Evolutionary conservation across 352 stramenopile species (phyloP).

Genomic region (Pythium phragmitis): DNA sequence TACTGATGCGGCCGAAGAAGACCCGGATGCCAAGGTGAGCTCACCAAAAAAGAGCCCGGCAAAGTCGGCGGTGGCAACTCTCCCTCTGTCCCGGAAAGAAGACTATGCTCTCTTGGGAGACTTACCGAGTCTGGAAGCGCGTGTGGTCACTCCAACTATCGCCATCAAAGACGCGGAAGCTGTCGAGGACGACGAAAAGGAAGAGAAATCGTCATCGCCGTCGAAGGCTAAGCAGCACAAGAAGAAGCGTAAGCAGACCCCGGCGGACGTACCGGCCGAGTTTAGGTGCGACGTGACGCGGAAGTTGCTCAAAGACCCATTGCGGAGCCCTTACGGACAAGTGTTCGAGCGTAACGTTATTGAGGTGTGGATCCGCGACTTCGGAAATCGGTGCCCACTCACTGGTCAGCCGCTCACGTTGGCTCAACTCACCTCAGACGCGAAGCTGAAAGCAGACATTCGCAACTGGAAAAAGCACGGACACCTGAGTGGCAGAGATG

Average conservation of each 20-base stretch:
- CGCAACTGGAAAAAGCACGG: constrained; percentile 58
- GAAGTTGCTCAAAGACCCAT: constrained; percentile 64
- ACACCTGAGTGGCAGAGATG: not conserved
- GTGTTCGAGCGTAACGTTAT: constrained; percentile 78
- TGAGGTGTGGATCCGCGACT: constrained; percentile 80
- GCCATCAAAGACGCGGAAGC: constrained; percentile 55
- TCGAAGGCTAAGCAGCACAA: constrained; percentile 35
- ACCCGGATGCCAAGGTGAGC: constrained; percentile 9
- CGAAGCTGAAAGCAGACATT: constrained; percentile 59
- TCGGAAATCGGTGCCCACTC: constrained; percentile 77
- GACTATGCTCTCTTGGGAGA: constrained; percentile 79
- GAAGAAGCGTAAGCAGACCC: constrained; percentile 44
- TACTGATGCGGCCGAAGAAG: not conserved
- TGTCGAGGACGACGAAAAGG: constrained; percentile 29
- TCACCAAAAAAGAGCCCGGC: constrained; percentile 35
- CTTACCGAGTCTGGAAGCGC: constrained; percentile 53
- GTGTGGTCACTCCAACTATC: constrained; percentile 32
- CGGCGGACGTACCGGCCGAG: constrained; percentile 37
- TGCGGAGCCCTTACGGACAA: constrained; percentile 75
- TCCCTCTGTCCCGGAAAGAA: constrained; percentile 68
- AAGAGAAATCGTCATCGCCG: constrained; percentile 33
- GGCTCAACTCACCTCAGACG: constrained; percentile 47
- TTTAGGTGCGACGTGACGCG: constrained; percentile 79
- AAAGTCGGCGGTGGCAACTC: constrained; percentile 25
- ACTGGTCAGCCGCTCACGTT: constrained; percentile 66